Conservation (phyloP, 371 early-diverging fungal genomes). For the Mortierella sp. region DNA sequence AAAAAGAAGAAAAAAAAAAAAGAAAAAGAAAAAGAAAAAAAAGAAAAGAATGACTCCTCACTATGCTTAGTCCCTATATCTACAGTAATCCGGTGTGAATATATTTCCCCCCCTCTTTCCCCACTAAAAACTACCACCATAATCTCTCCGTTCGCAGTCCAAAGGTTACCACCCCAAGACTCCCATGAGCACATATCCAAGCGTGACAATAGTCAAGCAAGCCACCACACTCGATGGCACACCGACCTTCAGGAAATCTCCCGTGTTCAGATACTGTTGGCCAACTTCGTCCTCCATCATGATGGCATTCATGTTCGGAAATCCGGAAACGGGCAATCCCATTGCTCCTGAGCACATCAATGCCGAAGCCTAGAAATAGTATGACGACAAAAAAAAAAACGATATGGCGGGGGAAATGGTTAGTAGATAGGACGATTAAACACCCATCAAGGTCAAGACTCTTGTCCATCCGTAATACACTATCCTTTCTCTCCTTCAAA, state of each 20-base stretch:
- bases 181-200: conserved; percentile 80
- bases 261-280: conserved; percentile 82
- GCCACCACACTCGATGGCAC: conserved; percentile 79
- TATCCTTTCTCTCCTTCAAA: conserved; percentile 11
- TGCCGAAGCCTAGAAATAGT: conserved; percentile 63
- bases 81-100: too few species aligned
- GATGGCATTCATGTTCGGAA: conserved; percentile 97
- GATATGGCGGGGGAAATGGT: neutral
- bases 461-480: too few species aligned
- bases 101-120: too few species aligned
- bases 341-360: conserved; percentile 89
- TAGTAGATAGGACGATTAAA: neutral
- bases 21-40: too few species aligned
- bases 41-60: too few species aligned
- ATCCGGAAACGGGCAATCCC: conserved; percentile 95
- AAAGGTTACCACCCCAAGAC: conserved; percentile 69
- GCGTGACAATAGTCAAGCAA: conserved; percentile 75
- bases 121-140: too few species aligned
- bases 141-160: too few species aligned
- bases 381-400: neutral
- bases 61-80: too few species aligned
- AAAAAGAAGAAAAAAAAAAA: too few species aligned
- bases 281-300: conserved; percentile 93
- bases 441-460: neutral
- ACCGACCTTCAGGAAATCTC: conserved; percentile 89